phyloP scores from a whole-genome alignment of 164 flowering plant genomes.

The Pachysandra terminalis region DNA sequence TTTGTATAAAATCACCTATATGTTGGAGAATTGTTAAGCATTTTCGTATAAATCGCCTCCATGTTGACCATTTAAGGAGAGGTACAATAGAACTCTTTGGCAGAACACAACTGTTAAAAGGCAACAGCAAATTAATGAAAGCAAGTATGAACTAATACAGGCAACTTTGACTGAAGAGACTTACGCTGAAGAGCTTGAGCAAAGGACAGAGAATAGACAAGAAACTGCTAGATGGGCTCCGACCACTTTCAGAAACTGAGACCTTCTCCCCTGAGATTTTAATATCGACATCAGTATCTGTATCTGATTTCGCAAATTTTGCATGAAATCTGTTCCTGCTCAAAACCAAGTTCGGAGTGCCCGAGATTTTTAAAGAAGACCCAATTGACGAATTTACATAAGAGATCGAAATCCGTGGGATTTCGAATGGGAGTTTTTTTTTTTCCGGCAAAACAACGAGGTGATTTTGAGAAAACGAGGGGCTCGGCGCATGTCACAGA shows the following conservation, averaged over 20 bases:
- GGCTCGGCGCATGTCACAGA: conserved; percentile 4
- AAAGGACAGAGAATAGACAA: conserved; percentile 58
- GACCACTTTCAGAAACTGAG: conserved; percentile 16
- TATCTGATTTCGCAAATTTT: conserved; percentile 25
- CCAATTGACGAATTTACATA: conserved; percentile 7
- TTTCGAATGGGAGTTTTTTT: neutral
- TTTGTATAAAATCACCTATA: too few species aligned
- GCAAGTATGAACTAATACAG: neutral
- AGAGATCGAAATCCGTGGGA: conserved; percentile 7
- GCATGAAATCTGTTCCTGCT: conserved; percentile 16
- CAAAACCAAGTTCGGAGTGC: conserved; percentile 18
- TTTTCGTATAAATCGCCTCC: too few species aligned
- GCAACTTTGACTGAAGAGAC: conserved; percentile 3
- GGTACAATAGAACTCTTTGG: too few species aligned
- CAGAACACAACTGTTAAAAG: too few species aligned
- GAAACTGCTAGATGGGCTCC: conserved; percentile 36
- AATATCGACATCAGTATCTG: conserved; percentile 6
- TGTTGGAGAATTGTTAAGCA: too few species aligned
- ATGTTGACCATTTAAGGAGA: too few species aligned
- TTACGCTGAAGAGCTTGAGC: conserved; percentile 57
- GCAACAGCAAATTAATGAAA: neutral
- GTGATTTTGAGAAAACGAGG: neutral
- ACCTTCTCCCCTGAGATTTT: conserved; percentile 5
- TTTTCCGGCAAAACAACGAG: neutral
- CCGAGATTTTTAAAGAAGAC: conserved; percentile 7